Evolutionary conservation across 305 asterid genomes (phyloP).

Genomic region (Fraxinus angustifolia): DNA sequence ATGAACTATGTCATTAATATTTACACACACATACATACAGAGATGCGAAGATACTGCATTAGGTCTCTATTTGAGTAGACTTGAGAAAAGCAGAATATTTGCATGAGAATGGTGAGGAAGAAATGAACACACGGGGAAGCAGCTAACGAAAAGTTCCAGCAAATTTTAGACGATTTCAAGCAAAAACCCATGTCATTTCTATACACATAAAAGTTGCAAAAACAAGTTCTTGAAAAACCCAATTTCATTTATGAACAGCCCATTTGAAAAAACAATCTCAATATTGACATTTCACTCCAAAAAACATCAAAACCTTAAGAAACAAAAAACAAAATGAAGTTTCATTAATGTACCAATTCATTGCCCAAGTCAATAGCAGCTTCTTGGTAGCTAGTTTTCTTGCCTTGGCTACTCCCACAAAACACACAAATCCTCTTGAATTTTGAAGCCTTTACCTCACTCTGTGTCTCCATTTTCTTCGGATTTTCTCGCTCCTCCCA

Average conservation of each 20-base stretch:
- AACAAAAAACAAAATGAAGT: not conserved
- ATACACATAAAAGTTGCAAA: not conserved
- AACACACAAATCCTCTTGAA: constrained; percentile 25
- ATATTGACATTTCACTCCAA: not conserved
- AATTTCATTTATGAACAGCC: not conserved
- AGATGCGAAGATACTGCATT: not conserved
- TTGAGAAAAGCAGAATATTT: not conserved
- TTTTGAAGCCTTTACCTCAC: constrained; percentile 8
- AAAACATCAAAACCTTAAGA: not conserved
- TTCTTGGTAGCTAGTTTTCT: constrained; percentile 20
- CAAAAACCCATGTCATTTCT: constrained; percentile 14
- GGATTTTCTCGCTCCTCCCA: not conserved
- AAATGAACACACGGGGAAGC: not conserved
- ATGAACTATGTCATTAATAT: not conserved
- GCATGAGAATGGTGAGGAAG: not conserved
- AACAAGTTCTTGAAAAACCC: constrained; percentile 3
- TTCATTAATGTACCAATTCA: constrained; percentile 13
- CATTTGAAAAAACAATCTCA: not conserved
- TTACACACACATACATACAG: not conserved
- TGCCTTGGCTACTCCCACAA: constrained; percentile 25
- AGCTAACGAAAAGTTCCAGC: not conserved
- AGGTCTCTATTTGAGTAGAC: not conserved
- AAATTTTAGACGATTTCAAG: not conserved
- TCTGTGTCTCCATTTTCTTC: constrained; percentile 9
- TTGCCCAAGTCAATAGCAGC: constrained; percentile 22